phyloP scores from a whole-genome alignment of 225 moss, liverwort and hornwort species.

The Physcomitrium patens region DNA sequence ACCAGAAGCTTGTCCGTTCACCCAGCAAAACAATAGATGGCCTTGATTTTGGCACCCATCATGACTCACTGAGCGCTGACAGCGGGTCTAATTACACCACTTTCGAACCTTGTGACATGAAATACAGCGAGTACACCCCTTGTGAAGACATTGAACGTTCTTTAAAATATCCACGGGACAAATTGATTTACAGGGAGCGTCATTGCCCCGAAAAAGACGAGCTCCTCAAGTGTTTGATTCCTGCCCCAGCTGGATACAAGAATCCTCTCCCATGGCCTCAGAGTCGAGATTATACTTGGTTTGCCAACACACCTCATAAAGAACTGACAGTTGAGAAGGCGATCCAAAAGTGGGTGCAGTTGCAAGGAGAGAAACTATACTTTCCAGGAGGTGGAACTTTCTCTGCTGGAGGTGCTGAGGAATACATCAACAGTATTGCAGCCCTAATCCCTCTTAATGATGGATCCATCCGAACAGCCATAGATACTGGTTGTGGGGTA shows the following conservation, averaged over 20 bases:
- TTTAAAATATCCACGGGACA: constrained; percentile 73
- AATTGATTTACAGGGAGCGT: constrained; percentile 83
- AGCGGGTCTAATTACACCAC: constrained; percentile 44
- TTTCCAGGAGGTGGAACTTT: constrained; percentile 73
- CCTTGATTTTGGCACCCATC: constrained; percentile 81
- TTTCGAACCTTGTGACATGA: constrained; percentile 77
- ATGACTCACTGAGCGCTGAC: constrained; percentile 52
- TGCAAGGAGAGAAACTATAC: constrained; percentile 63
- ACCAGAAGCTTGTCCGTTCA: constrained; percentile 42
- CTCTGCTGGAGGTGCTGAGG: constrained; percentile 67
- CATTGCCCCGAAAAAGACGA: constrained; percentile 88
- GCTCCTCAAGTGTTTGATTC: constrained; percentile 82
- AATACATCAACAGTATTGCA: constrained; percentile 63
- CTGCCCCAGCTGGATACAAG: constrained; percentile 83
- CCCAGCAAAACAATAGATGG: constrained; percentile 37
- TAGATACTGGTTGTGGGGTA: constrained; percentile 72
- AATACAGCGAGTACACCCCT: constrained; percentile 95
- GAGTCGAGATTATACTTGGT: constrained; percentile 83
- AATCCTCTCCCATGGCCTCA: constrained; percentile 89
- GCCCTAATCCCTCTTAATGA: constrained; percentile 57
- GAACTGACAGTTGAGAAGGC: constrained; percentile 80
- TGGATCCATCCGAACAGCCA: constrained; percentile 65
- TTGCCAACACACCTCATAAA: constrained; percentile 95
- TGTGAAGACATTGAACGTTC: constrained; percentile 87
- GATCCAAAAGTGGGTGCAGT: constrained; percentile 72